These are phyloP conservation scores for Vitis cinerea DNA, from an alignment of 164 flowering plant genomes.

Conservation along the genomic window DNA sequence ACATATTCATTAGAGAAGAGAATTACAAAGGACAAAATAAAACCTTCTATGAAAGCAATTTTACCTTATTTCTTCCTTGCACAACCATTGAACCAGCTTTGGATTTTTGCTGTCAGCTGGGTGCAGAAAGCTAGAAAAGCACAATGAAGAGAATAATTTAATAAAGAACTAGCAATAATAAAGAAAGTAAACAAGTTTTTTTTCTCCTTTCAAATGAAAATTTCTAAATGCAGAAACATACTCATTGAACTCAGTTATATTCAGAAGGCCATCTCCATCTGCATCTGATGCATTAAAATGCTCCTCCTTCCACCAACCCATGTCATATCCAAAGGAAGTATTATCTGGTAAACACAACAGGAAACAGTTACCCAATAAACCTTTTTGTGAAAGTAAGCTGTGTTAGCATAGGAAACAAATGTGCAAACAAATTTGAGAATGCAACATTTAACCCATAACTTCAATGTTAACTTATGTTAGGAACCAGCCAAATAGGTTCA, in stretches of 20 bases:
- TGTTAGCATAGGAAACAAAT: no score
- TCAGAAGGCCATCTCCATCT: constrained; percentile 85
- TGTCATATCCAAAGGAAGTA: constrained; percentile 61
- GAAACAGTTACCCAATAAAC: constrained; percentile 3
- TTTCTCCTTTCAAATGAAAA: not conserved
- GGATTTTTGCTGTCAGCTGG: constrained; percentile 90
- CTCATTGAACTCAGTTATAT: constrained; percentile 91
- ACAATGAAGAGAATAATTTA: constrained; percentile 3
- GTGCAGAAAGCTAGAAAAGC: constrained; percentile 68
- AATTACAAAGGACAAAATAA: not conserved
- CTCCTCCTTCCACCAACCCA: constrained; percentile 99
- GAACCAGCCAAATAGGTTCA: no score
- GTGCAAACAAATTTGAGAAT: no score
- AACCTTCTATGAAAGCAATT: not conserved
- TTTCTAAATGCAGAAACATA: constrained; percentile 32
- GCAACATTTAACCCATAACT: no score
- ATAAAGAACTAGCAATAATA: constrained; percentile 3
- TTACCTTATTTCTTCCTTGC: constrained; percentile 94
- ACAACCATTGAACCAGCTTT: constrained; percentile 77
- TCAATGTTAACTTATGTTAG: no score
- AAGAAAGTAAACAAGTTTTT: not conserved
- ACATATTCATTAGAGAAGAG: not conserved
- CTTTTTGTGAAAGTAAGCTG: not conserved
- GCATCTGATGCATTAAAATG: constrained; percentile 96
- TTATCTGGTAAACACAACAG: constrained; percentile 45